Evolutionary conservation across 177 flowering plant species (phyloP), one percentile per base, ranked within the genome.

Genomic region (Vitis hybrid): DNA sequence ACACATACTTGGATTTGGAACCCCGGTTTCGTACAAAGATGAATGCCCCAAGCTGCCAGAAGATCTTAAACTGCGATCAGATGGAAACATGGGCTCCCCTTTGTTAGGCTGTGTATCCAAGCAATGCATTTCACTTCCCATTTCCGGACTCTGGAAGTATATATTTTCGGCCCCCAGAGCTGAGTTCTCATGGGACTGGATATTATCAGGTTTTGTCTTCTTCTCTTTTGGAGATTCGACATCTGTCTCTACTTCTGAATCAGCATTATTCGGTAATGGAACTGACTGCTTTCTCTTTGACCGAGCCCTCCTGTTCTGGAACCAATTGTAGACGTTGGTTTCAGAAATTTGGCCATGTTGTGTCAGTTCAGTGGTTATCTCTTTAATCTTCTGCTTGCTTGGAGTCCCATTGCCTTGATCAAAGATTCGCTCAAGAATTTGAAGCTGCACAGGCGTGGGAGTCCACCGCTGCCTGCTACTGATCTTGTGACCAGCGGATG

Each of bases 281-380:
- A 46, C 61, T 5, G 62, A 66, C 55, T 86, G 89, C 80, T 88
- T 86, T 60, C 90, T 76, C 66, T 94, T 94, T 19, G 98, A 94
- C n/a, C 98, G 77, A 16, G 98, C 98, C 30, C 97, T 87, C 75
- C 98, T 84, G 77, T 94, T 94, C 70, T 94, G 98, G 72, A 94
- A 94, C 98, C 98, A 94, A 66, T 93, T 93, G 68, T 92, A 93
- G 58, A 93, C 98, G 81, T 93, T 93, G 15, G 97, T 86, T 66
- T 93, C 98, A 56, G 94, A 86, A 71, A 93, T 89, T 60, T 84
- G 96, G 35, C 98, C 98, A 65, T 94, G 97, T 73, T 89, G 94
- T 12, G 84, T 81, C 68, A 94, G 86, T 64, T 92, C 92, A 27
- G 81, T 58, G 11, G 97, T 83, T 60, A 81, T 76, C 60, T 81